Conservation (phyloP, 768 basidiomycete species). For the Glaciozyma antarctica region DNA sequence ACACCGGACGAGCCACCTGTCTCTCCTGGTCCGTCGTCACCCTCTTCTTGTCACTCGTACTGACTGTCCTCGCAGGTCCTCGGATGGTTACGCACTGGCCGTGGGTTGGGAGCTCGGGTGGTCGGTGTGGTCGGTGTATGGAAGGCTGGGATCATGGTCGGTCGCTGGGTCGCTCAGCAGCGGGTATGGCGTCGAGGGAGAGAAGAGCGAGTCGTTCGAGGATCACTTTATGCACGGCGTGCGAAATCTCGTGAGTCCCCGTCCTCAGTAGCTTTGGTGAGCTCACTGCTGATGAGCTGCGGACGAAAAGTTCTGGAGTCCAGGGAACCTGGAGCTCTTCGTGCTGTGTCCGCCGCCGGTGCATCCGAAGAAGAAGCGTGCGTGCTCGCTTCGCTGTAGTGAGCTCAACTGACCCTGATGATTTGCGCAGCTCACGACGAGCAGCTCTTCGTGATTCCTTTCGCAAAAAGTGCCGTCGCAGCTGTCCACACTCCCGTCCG, state of each 20-base stretch:
- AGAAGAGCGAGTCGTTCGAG: slow-evolving; percentile 47
- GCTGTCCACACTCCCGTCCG: slow-evolving; percentile 81
- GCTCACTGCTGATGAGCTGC: background rate
- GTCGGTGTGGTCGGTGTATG: slow-evolving; percentile 82
- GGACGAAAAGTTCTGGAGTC: slow-evolving; percentile 69
- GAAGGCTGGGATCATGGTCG: slow-evolving; percentile 70
- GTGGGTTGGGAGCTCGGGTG: slow-evolving; percentile 85
- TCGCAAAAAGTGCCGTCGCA: slow-evolving; percentile 88
- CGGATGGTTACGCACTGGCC: slow-evolving; percentile 84
- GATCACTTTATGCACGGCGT: slow-evolving; percentile 82
- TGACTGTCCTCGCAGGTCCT: no score
- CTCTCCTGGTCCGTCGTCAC: slow-evolving; percentile 47
- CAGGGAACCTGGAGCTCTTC: slow-evolving; percentile 82
- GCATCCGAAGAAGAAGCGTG: slow-evolving; percentile 41
- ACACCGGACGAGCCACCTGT: slow-evolving; percentile 14
- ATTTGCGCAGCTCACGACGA: slow-evolving; percentile 39
- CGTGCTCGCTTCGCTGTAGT: slow-evolving; percentile 16
- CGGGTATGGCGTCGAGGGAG: slow-evolving; percentile 21
- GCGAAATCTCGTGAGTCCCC: slow-evolving; percentile 54
- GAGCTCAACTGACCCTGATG: background rate
- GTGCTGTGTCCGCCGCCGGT: slow-evolving; percentile 54
- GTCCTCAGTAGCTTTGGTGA: background rate
- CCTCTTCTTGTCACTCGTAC: no score
- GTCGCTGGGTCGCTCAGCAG: slow-evolving; percentile 51
- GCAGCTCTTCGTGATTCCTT: slow-evolving; percentile 75